Evolutionary conservation across 2,329 filamentous ascomycete species (phyloP), one percentile per base, ranked within the genome.

Genomic region (Clonostachys byssicola): DNA sequence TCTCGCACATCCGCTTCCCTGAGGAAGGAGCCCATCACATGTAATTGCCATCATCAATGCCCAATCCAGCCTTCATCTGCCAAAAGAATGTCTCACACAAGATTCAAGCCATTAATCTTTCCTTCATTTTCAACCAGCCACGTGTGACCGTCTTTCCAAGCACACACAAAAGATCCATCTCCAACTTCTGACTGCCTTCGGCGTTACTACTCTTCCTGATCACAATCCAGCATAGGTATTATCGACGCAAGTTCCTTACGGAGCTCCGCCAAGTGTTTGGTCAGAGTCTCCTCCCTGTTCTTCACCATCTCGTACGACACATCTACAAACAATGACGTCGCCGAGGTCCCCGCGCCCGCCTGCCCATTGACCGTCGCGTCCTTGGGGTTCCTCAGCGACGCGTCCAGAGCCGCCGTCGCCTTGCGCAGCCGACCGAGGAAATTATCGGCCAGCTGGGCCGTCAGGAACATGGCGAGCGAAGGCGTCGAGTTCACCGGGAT

Each of bases 391-490:
- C 47, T 47, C 14, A 52, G 43, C 3, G 50, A 50, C 30, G 57
- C 46, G 47, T 62, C 63, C 50, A 68, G 38, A 43, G 55, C 44
- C 33, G 52, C 54, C 2, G 65, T 64, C n/a, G 61, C 60, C 7
- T 54, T 52, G 34, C 65, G 59, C 20, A 71, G 61, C 33, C 64
- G 60, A 33, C 53, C 55, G 13, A 72, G 57, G 40, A 71, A 69
- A 52, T 70, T 66, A 48, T 70, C 66, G 6, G 64, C 68, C n/a
- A 72, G 56, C 50, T 70, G 66, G 33, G 71, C 59, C 4, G 68
- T 69, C 17, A 72, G 57, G 12, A 63, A 69, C 63, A 71, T 69
- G 49, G 71, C 68, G 34, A 71, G 56, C n/a, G 62, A 61, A 2
- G 66, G 65, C 5, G 66, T 62, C 12, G 67, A 64, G 42, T 66